Evolutionary conservation across 116 monocot species (phyloP).

Genomic region (Trichopus zeylanicus): DNA sequence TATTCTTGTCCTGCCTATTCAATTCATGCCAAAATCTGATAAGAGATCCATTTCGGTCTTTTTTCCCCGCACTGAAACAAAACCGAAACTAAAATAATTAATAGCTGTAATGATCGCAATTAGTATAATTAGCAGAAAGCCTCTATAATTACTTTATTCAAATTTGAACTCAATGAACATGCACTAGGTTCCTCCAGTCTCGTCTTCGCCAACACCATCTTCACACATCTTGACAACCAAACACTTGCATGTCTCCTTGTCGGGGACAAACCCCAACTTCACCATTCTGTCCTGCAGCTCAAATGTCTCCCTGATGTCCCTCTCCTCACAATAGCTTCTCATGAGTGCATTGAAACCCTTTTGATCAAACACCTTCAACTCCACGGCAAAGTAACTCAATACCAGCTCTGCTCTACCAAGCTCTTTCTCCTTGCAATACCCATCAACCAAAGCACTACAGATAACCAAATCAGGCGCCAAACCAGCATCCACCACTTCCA

Average conservation of each 20-base stretch:
- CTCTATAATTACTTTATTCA: too few relatives aligned
- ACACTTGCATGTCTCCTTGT: conserved; percentile 49
- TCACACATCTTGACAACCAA: conserved; percentile 32
- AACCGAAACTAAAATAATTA: too few relatives aligned
- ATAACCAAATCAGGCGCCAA: conserved; percentile 38
- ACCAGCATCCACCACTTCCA: conserved; percentile 39
- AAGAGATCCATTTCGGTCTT: too few relatives aligned
- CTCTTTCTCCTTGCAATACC: conserved; percentile 32
- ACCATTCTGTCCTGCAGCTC: conserved; percentile 60
- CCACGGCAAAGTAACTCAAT: conserved; percentile 29
- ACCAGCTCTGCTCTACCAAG: conserved; percentile 49
- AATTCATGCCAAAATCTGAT: too few relatives aligned
- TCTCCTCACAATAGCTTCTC: conserved; percentile 31
- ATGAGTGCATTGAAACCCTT: conserved; percentile 49
- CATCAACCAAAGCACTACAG: conserved; percentile 40
- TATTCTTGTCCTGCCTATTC: too few relatives aligned
- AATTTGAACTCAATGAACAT: too few relatives aligned
- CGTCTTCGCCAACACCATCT: too few relatives aligned
- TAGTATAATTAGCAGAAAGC: too few relatives aligned
- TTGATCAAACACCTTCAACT: conserved; percentile 37
- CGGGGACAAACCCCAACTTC: conserved; percentile 57
- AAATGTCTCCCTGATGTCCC: conserved; percentile 27
- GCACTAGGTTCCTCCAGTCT: too few relatives aligned
- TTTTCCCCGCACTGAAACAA: too few relatives aligned
- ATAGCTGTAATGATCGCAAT: too few relatives aligned